Conservation (phyloP, 306 rosid genomes). For the Fragaria nilgerrensis region DNA sequence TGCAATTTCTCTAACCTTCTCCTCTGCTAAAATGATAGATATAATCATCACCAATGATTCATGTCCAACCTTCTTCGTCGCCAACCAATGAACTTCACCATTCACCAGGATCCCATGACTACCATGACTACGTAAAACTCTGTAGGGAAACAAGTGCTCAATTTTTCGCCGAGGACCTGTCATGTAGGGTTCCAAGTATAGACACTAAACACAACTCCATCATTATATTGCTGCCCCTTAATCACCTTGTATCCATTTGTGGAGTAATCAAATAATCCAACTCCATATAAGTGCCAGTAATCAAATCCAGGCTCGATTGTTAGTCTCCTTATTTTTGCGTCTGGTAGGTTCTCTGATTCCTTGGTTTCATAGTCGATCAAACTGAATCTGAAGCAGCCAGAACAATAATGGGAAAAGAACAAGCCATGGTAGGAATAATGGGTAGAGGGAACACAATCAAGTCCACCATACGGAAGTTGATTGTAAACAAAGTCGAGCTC, state of each 20-base stretch:
- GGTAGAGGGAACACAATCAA: not conserved
- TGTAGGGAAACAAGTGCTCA: not conserved
- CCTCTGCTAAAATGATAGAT: not conserved
- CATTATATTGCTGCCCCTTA: not conserved
- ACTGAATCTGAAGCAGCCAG: not conserved
- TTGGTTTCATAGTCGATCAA: not conserved
- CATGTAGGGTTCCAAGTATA: not conserved
- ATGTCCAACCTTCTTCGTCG: not conserved
- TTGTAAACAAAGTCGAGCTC: not conserved
- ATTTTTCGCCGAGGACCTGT: not conserved
- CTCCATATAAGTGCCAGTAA: not conserved
- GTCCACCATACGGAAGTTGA: not conserved
- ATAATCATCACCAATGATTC: not conserved
- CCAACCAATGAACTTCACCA: not conserved
- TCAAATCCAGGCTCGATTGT: not conserved
- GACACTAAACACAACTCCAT: not conserved
- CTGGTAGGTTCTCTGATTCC: not conserved
- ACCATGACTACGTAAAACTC: not conserved
- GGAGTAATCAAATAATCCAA: not conserved
- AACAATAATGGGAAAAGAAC: not conserved
- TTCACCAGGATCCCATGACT: not conserved
- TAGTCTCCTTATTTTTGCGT: not conserved
- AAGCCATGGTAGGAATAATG: not conserved
- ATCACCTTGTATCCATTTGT: not conserved
- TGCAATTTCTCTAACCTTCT: not conserved